Base-by-base conservation (phyloP, 1,284 basidiomycete genomes). In the Sporisorium exsertum region DNA sequence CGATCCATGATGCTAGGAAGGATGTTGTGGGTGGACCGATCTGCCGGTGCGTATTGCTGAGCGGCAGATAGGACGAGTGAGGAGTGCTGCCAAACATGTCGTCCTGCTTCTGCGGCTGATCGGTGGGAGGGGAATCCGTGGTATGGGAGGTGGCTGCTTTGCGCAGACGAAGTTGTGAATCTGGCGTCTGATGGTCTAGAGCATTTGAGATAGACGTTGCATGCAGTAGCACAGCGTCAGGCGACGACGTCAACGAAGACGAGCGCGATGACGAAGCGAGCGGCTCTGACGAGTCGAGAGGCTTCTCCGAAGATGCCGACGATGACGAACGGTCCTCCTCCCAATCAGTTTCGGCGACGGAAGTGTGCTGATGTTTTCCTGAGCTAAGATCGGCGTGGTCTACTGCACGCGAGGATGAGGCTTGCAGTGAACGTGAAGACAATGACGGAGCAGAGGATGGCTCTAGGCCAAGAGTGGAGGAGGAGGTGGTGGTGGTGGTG, bases 81-180 rank as follows among this genome's bases (percentile, higher is more conserved):
- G 72, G 52, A 15, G 61, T 66, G 62, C 58, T 62, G 58, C 72
- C 72, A 50, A 67, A 69, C 66, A 74, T 74, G 40, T 37, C 51
- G 51, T 58, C 12, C 24, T 64, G 45, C 15, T 42, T 45, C 37
- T 37, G 47, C 40, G 24, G 9, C 16, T 22, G 55, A 16, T 43
- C 37, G 18, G 24, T 37, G 5, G 37, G n/a, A n/a, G n/a, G n/a
- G n/a, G n/a, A 13, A n/a, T 35, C 13, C 20, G 47, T 9, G 16
- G n/a, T 29, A 5, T 35, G 15, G 22, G 27, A 20, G 6, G 40
- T 15, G 6, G 45, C 29, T 56, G 51, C 9, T 50, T 63, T 72
- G 29, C 69, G 69, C 46, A 55, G 52, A 52, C 69, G 69, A 43
- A 72, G 69, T 27, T 58, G 46, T 20, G 68, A 61, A 1, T 50